Evolutionary conservation across 495 filamentous ascomycete species (phyloP).

Genomic region (Antarctomyces pellizariae): DNA sequence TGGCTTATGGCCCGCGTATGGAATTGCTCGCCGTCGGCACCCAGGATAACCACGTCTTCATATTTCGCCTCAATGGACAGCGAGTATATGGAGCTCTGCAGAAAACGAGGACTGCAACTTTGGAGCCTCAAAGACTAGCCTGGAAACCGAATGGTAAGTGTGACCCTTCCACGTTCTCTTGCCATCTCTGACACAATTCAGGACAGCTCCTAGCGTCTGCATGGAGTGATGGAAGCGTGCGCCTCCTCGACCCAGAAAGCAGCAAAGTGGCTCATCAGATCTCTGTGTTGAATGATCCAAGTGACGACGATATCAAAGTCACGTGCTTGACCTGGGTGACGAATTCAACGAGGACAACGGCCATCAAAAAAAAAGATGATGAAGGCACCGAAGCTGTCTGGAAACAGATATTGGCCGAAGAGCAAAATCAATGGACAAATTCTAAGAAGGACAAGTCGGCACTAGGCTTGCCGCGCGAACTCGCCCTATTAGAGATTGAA

Average conservation of each 20-base stretch:
- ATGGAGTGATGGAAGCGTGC: slow-evolving; percentile 47
- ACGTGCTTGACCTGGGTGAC: slow-evolving; percentile 51
- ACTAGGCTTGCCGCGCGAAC: slow-evolving; percentile 49
- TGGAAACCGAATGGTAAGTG: slow-evolving; percentile 66
- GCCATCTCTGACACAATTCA: slow-evolving; percentile 11
- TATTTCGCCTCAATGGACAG: slow-evolving; percentile 47
- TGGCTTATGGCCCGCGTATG: slow-evolving; percentile 62
- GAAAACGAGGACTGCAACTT: slow-evolving; percentile 4
- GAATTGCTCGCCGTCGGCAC: slow-evolving; percentile 57
- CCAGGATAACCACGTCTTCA: slow-evolving; percentile 32
- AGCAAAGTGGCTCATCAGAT: slow-evolving; percentile 59
- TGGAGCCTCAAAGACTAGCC: slow-evolving; percentile 20
- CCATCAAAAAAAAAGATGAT: slow-evolving; percentile 1
- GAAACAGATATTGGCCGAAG: slow-evolving; percentile 4
- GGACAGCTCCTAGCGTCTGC: slow-evolving; percentile 57
- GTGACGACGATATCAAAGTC: slow-evolving; percentile 19
- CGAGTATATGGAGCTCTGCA: slow-evolving; percentile 31
- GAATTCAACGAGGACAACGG: slow-evolving; percentile 31
- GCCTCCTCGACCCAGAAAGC: slow-evolving; percentile 49
- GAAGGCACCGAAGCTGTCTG: slow-evolving; percentile 5
- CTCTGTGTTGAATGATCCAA: slow-evolving; percentile 17
- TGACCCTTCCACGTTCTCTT: slow-evolving; percentile 1
- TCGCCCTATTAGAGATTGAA: slow-evolving; percentile 59
- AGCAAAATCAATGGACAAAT: too few relatives aligned
- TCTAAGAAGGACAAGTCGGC: slow-evolving; percentile 13